phyloP scores from a whole-genome alignment of 345 rosid genomes.

The Garcia nutans region DNA sequence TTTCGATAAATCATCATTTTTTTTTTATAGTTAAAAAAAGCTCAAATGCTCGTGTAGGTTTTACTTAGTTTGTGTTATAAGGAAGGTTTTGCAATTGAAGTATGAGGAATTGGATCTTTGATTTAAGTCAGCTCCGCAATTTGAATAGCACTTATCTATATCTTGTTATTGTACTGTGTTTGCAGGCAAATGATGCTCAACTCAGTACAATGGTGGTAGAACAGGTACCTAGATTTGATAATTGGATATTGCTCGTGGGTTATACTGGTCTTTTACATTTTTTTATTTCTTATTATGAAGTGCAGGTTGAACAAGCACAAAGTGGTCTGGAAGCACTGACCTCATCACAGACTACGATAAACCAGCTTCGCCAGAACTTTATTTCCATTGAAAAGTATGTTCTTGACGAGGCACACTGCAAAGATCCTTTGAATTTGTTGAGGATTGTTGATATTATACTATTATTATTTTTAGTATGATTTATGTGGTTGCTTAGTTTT shows the following conservation, averaged over 20 bases:
- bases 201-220: conserved; percentile 99
- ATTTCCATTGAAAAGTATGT: conserved; percentile 76
- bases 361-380: conserved; percentile 76
- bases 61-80: not conserved
- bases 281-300: not conserved
- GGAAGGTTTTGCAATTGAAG: not conserved
- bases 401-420: not conserved
- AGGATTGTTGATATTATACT: not conserved
- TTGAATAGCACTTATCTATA: not conserved
- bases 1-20: too few species aligned
- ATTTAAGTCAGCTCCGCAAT: not conserved
- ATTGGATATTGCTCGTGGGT: not conserved
- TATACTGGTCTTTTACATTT: not conserved
- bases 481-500: not conserved
- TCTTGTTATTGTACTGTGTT: not conserved
- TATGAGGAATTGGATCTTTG: not conserved
- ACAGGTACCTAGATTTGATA: conserved; percentile 49
- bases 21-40: not conserved
- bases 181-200: conserved; percentile 94
- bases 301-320: conserved; percentile 92
- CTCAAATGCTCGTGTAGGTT: not conserved
- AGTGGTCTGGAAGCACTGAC: conserved; percentile 74
- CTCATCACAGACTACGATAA: conserved; percentile 66
- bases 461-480: not conserved
- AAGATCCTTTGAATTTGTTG: not conserved